Evolutionary conservation across 768 basidiomycete species (phyloP), one percentile per base, ranked within the genome.

Genomic region (Rhodotorula taiwanensis): DNA sequence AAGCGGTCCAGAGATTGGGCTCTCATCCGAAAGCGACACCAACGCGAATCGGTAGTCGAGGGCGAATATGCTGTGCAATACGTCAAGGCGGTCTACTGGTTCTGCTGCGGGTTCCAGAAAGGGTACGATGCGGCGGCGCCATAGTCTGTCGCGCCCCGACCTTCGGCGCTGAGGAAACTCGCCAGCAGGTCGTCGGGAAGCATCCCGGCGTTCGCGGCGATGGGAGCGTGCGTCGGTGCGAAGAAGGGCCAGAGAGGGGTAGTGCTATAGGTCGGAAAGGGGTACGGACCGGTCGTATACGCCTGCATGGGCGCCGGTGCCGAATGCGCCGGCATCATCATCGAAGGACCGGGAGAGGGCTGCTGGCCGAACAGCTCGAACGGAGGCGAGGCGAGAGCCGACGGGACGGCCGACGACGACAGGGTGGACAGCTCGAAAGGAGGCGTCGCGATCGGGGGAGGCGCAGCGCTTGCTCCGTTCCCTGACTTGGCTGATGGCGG

Each of bases 151-250:
- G 61, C 61, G 3, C 42, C 49, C 1, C 61, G n/a, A 2, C 55
- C 61, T 6, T 50, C 49, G 7, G 34, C 30, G 31, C 49, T 45
- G 18, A 62, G 25, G 49, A 56, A 34, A 13, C 54, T 41, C 18
- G 55, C 61, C 28, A 62, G 51, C 9, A 62, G 25, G 50, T 62
- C 61, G 55, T 62, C 61, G 4, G 55, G 18, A 21, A 54, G 34
- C 15, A 27, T 28, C 10, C 28, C 16, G 39, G 0, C 10, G 11
- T 7, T 3, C 5, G 0, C 36, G 7, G 11, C 28, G 18, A 21
- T 16, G 5, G 39, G 20, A 30, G 16, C 25, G 0, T 27, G 28
- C 7, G 34, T 0, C 2, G 28, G 28, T 6, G 28, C 9, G 28
- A 43, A 28, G 41, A 54, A 54, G 13, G 52, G 52, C 52, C 52